Evolutionary conservation across 1,284 basidiomycete genomes (phyloP), one percentile per base, ranked within the genome.

Genomic region (Phenoliferia sp.): DNA sequence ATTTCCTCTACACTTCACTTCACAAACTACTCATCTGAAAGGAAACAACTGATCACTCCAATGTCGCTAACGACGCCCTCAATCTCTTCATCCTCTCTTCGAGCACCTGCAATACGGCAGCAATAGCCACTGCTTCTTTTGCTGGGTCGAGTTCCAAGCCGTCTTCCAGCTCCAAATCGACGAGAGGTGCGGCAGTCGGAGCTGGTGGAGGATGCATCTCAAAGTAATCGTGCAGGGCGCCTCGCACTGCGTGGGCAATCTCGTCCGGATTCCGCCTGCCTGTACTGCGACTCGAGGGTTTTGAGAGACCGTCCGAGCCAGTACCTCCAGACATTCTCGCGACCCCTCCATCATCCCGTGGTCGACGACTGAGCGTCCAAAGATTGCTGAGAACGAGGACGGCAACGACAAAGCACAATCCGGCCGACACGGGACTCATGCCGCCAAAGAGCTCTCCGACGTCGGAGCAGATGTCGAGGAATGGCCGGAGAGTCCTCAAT

Each of bases 351-450:
- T n/a, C n/a, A n/a, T n/a, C n/a, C n/a, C n/a, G n/a, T 16, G 61
- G 28, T 29, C 58, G 44, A 32, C 52, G 26, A 3, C 67, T 64
- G 3, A 78, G 60, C 2, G 78, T 78, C 75, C 77, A 80, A 22
- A 80, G 57, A 68, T 80, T 80, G n/a, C 74, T 75, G 28, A 79
- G n/a, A 3, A 80, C 68, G 61, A 80, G 76, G 16, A 78, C 56
- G 35, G 74, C 57, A 60, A 80, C 76, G 54, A 79, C 64, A 12
- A 68, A 60, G 0, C 69, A 71, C 34, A 79, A 71, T 5, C 66
- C 65, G 48, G 28, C 63, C 39, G 35, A 64, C 60, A 31, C 65
- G 31, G 48, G 64, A 26, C 58, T 61, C n/a, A 56, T 12, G 26
- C 58, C 54, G 31, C 36, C 57, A 22, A 50, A 10, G 31, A 59